phyloP scores from a whole-genome alignment of 441 rosid species.

The Aquilaria agallochum region DNA sequence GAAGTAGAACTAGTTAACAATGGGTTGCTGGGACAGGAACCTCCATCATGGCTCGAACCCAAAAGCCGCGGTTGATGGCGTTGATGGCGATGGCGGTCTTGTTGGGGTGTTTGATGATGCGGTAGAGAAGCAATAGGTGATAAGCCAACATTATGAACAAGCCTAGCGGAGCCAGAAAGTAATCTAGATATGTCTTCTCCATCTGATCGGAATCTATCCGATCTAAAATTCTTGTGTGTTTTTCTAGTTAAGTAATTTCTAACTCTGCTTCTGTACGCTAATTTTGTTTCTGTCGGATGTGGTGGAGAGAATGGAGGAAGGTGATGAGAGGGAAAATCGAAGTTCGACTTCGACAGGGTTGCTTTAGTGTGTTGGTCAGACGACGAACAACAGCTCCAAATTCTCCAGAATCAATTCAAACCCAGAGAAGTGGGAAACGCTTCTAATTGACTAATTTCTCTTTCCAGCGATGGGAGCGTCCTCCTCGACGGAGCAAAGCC shows the following conservation, averaged over 20 bases:
- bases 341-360: no score
- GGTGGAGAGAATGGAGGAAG: no score
- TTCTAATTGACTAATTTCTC: background rate
- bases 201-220: conserved; percentile 4
- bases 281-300: no score
- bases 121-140: conserved; percentile 74
- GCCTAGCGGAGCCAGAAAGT: conserved; percentile 56
- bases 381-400: conserved; percentile 6
- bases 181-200: conserved; percentile 59
- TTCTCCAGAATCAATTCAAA: background rate
- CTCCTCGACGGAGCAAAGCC: conserved; percentile 42
- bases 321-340: no score
- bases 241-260: no score
- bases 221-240: no score
- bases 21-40: conserved; percentile 16
- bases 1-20: no score
- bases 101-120: conserved; percentile 53
- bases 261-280: no score
- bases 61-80: conserved; percentile 76
- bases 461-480: conserved; percentile 61
- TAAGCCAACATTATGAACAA: conserved; percentile 45
- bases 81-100: conserved; percentile 75
- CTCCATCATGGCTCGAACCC: conserved; percentile 98
- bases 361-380: no score
- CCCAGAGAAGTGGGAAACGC: background rate